Base-by-base conservation (phyloP, 106 monocot genomes). In the Platanthera guangdongensis region DNA sequence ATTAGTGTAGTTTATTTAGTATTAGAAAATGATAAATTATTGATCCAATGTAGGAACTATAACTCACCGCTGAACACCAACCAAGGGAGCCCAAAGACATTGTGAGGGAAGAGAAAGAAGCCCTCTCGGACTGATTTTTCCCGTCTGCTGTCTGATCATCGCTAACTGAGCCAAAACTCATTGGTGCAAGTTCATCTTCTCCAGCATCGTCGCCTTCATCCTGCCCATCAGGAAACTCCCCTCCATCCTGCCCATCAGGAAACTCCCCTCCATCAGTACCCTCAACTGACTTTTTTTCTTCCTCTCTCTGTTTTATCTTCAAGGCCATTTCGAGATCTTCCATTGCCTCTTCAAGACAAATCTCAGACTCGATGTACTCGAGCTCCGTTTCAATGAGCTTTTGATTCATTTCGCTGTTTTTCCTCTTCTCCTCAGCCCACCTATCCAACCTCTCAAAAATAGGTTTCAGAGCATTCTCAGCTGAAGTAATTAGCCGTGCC, bases 261-360 rank as follows among this genome's bases (percentile, higher is more conserved):
- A 79, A 81, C 8, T 16, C 62, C n/a, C 63, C 82, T 71, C 78
- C 82, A 12, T 30, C 60, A 9, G 82, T 79, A 72, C 73, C 74
- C 46, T 47, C 79, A 19, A 49, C 39, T 45, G 70, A 74, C 13
- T 75, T 88, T 32, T 75, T 83, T 78, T 91, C 88, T 84, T 93
- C 93, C 68, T 90, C 93, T 71, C 88, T 70, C 82, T 93, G 84
- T 77, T 93, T 86, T 84, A 76, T 81, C 76, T 90, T 93, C 69
- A 93, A 71, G 25, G 63, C 82, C 63, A 75, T 64, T 47, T 93
- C 93, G 79, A 90, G 60, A 32, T 93, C 90, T 83, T 93, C 86
- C n/a, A 90, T 74, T 64, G 76, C 87, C 76, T 93, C 93, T 74
- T 90, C 90, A 39, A 93, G 79, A 45, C 81, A 84, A 50, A 93